Evolutionary conservation across 192 early-diverging fungal genomes (phyloP).

Genomic region (Dissophora globulifera): DNA sequence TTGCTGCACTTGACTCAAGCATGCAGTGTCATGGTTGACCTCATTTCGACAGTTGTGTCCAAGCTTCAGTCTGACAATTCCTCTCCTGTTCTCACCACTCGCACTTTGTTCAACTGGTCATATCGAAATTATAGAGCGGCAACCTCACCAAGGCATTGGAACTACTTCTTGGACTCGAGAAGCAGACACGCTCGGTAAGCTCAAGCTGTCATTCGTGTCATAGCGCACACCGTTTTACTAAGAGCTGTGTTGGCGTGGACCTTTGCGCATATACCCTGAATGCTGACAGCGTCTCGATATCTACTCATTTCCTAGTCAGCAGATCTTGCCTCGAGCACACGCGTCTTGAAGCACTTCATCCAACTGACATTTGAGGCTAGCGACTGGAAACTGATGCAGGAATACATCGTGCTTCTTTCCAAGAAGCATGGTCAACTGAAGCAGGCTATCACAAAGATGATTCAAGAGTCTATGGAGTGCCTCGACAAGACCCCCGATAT

Average conservation of each 20-base stretch:
- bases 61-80: too few relatives aligned
- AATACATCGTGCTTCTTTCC: constrained; percentile 90
- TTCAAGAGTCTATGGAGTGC: constrained; percentile 90
- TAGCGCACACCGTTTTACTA: too few relatives aligned
- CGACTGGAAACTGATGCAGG: constrained; percentile 93
- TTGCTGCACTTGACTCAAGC: too few relatives aligned
- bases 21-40: too few relatives aligned
- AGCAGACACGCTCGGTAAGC: constrained; percentile 91
- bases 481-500: constrained; percentile 88
- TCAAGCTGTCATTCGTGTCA: too few relatives aligned
- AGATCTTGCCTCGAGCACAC: constrained; percentile 89
- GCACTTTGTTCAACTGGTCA: not conserved
- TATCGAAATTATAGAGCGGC: constrained; percentile 63
- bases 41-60: too few relatives aligned
- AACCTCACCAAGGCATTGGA: constrained; percentile 89
- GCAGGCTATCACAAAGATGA: constrained; percentile 94
- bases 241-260: too few relatives aligned
- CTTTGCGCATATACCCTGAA: too few relatives aligned
- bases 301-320: constrained; percentile 65
- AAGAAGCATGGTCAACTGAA: constrained; percentile 98
- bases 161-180: constrained; percentile 86
- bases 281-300: not conserved
- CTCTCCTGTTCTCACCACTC: not conserved
- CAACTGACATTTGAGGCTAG: constrained; percentile 73
- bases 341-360: constrained; percentile 85